A percentile compares a stretch with the other conserved stretches of the same genome.
Evolutionary conservation across 1,284 basidiomycete species (phyloP).

Genomic region (Sporisorium sorghi): DNA sequence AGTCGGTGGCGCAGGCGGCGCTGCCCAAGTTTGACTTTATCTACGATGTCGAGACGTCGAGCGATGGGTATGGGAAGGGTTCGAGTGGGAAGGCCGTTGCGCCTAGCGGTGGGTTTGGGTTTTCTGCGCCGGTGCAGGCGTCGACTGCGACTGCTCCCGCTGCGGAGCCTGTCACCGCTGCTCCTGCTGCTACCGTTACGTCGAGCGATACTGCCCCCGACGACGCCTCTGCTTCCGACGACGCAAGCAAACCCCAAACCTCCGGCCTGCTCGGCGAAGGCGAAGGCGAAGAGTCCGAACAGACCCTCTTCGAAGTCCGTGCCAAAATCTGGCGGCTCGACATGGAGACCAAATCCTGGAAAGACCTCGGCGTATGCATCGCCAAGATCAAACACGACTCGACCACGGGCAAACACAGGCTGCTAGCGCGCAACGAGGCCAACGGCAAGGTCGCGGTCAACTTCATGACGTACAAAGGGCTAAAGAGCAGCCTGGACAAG

Average conservation of each 20-base stretch:
- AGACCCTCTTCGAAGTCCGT: conserved; percentile 48
- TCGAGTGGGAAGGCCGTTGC: neutral
- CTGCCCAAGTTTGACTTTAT: conserved; percentile 46
- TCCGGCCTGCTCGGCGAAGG: conserved; percentile 54
- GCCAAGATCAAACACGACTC: conserved; percentile 58
- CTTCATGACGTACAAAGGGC: conserved; percentile 52
- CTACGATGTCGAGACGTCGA: conserved; percentile 30
- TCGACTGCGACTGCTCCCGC: conserved; percentile 6
- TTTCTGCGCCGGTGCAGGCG: conserved; percentile 9
- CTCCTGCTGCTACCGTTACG: conserved; percentile 1
- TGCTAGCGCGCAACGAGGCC: conserved; percentile 62
- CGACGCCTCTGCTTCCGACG: neutral
- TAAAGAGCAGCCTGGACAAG: conserved; percentile 51
- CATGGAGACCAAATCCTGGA: conserved; percentile 46
- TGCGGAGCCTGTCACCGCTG: neutral
- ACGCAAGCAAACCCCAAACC: conserved; percentile 23
- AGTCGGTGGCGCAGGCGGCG: conserved; percentile 26
- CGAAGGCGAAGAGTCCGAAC: conserved; percentile 63
- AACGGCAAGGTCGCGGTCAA: conserved; percentile 64
- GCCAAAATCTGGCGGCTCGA: conserved; percentile 64
- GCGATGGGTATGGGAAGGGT: neutral
- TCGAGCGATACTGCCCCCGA: neutral
- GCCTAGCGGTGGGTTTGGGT: conserved; percentile 24
- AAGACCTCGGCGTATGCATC: conserved; percentile 61
- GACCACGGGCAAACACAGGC: conserved; percentile 41